phyloP scores from a whole-genome alignment of 1,139 yeast genomes.

The Lodderomyces metapsilosis region DNA sequence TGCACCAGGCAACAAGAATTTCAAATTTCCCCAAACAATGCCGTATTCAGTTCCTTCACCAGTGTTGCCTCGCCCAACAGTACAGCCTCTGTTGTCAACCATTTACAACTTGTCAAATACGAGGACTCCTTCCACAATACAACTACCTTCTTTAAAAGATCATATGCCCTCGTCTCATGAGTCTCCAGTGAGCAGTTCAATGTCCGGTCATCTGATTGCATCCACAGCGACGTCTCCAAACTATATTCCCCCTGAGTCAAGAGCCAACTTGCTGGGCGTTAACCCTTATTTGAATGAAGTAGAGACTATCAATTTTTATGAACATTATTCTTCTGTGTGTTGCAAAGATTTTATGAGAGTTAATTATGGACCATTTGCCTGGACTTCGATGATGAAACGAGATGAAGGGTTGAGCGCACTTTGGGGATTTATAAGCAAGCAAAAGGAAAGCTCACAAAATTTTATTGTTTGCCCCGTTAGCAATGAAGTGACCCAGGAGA shows the following conservation, averaged over 20 bases:
- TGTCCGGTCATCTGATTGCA: neutral
- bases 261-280: conserved; percentile 14
- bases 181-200: conserved; percentile 2
- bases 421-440: conserved; percentile 30
- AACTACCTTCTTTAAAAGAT: conserved; percentile 15
- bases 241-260: neutral
- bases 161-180: conserved; percentile 3
- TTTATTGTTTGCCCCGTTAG: conserved; percentile 16
- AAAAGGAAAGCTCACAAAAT: conserved; percentile 22
- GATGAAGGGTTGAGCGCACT: conserved; percentile 43
- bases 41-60: conserved; percentile 4
- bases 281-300: conserved; percentile 25
- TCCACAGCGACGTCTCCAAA: neutral
- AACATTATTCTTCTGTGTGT: conserved; percentile 41
- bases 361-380: conserved; percentile 50
- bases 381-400: conserved; percentile 47
- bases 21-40: neutral
- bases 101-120: conserved; percentile 12
- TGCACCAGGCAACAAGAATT: neutral
- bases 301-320: conserved; percentile 41
- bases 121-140: conserved; percentile 13
- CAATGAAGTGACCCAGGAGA: conserved; percentile 25
- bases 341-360: conserved; percentile 33
- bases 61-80: conserved; percentile 6
- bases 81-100: conserved; percentile 11